phyloP scores from a whole-genome alignment of 306 rosid genomes.

The Rubus parviflorus region DNA sequence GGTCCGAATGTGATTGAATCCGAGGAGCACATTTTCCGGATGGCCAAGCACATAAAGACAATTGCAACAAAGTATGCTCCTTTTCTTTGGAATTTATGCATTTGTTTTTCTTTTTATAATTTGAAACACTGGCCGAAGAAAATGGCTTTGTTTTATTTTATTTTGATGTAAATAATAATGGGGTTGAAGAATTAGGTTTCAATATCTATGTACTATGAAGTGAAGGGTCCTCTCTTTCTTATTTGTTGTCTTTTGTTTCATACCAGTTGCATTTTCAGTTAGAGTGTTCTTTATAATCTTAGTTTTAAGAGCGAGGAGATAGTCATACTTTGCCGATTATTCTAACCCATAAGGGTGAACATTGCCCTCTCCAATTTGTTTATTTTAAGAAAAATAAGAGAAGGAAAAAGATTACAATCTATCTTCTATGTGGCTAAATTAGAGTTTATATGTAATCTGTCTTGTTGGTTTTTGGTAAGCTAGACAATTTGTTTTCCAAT shows the following conservation, averaged over 20 bases:
- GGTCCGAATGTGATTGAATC: constrained; percentile 99
- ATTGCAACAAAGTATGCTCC: constrained; percentile 64
- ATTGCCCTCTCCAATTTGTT: background rate
- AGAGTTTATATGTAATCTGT: background rate
- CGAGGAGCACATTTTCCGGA: constrained; percentile 74
- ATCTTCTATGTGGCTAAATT: background rate
- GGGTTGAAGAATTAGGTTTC: background rate
- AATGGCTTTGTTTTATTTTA: background rate
- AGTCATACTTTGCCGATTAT: background rate
- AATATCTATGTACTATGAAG: background rate
- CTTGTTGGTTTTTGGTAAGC: constrained; percentile 15
- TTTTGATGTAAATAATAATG: background rate
- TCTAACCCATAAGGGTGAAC: background rate
- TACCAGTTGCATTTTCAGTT: background rate
- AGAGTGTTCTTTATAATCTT: background rate
- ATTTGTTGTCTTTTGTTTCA: background rate
- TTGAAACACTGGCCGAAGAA: background rate
- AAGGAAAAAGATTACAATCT: background rate
- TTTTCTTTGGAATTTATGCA: constrained; percentile 3
- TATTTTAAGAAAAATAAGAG: background rate
- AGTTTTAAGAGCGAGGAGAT: background rate
- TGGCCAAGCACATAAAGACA: constrained; percentile 73
- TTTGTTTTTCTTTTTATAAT: background rate
- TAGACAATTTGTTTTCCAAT: constrained; percentile 19
- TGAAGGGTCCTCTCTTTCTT: background rate